These are phyloP conservation scores for Aphanomyces invadans DNA, from an alignment of 352 stramenopile species.

Conservation along the genomic window DNA sequence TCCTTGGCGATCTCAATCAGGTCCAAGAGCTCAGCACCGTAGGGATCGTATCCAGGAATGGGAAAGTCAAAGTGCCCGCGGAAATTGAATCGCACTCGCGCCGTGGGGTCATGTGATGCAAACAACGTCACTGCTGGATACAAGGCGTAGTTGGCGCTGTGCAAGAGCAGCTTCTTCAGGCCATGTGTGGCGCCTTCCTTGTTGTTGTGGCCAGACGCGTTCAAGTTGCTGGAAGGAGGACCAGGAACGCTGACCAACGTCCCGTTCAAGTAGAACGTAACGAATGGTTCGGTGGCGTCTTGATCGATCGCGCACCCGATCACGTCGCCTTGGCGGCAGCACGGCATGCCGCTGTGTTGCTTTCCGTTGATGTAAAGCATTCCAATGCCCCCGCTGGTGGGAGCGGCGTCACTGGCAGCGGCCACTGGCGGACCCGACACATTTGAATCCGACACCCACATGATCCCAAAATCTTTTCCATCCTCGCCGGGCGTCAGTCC, in stretches of 20 bases:
- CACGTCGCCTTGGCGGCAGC: slow-evolving; percentile 57
- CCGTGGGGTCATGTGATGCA: slow-evolving; percentile 59
- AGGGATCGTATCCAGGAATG: slow-evolving; percentile 58
- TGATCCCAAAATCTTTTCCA: slow-evolving; percentile 53
- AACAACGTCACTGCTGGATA: slow-evolving; percentile 70
- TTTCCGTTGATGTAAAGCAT: slow-evolving; percentile 64
- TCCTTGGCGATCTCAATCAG: slow-evolving; percentile 14
- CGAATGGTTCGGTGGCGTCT: slow-evolving; percentile 46
- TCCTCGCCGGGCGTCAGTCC: slow-evolving; percentile 50
- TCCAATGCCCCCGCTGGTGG: slow-evolving; percentile 49
- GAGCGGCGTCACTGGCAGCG: background rate
- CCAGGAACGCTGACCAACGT: slow-evolving; percentile 31
- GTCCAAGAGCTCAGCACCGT: slow-evolving; percentile 35
- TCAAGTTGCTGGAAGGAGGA: background rate
- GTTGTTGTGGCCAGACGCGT: background rate
- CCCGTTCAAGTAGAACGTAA: slow-evolving; percentile 74
- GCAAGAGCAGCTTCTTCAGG: slow-evolving; percentile 24
- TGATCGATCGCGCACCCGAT: slow-evolving; percentile 73
- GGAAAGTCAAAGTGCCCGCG: slow-evolving; percentile 60
- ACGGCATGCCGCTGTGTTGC: slow-evolving; percentile 53
- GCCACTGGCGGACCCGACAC: background rate
- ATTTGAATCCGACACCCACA: slow-evolving; percentile 57
- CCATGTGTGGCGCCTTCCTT: too few relatives aligned
- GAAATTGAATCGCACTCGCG: slow-evolving; percentile 72
- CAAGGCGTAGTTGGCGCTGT: slow-evolving; percentile 54